Conservation (phyloP, 768 basidiomycete genomes). For the Pleurotus sapidus region DNA sequence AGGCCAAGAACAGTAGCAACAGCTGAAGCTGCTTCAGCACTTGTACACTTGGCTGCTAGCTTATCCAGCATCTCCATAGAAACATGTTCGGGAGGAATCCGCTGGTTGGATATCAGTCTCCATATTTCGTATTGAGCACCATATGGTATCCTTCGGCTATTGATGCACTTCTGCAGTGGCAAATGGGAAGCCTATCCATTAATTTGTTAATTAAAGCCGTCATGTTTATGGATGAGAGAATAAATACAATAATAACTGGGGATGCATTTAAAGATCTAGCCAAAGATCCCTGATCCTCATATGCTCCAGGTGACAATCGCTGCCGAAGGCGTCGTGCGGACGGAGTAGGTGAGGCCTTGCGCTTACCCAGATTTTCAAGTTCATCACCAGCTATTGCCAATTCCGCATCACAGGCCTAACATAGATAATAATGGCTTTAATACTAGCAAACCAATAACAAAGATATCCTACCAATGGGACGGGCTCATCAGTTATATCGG, state of each 20-base stretch:
- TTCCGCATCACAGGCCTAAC: too few species aligned
- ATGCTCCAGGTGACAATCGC: too few species aligned
- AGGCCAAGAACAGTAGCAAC: conserved; percentile 14
- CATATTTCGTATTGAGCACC: conserved; percentile 57
- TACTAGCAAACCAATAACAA: too few species aligned
- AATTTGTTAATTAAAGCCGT: not conserved
- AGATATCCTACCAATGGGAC: too few species aligned
- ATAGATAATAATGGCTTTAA: too few species aligned
- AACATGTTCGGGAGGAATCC: conserved; percentile 28
- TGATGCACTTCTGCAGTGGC: conserved; percentile 19
- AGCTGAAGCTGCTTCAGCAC: conserved; percentile 26
- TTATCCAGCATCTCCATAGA: conserved; percentile 22
- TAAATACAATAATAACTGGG: not conserved
- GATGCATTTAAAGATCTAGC: too few species aligned
- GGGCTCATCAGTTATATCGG: not conserved
- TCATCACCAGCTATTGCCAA: too few species aligned
- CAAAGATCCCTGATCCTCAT: too few species aligned
- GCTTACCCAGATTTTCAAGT: too few species aligned
- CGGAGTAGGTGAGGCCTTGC: too few species aligned
- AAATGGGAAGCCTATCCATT: conserved; percentile 18
- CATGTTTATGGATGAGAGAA: too few species aligned
- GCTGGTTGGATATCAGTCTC: conserved; percentile 31
- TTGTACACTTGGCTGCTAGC: conserved; percentile 24
- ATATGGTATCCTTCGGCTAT: conserved; percentile 30
- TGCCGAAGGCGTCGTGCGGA: too few species aligned